Evolutionary conservation across 495 filamentous ascomycete species (phyloP).

Genomic region (Hapsidospora chrysogenum): DNA sequence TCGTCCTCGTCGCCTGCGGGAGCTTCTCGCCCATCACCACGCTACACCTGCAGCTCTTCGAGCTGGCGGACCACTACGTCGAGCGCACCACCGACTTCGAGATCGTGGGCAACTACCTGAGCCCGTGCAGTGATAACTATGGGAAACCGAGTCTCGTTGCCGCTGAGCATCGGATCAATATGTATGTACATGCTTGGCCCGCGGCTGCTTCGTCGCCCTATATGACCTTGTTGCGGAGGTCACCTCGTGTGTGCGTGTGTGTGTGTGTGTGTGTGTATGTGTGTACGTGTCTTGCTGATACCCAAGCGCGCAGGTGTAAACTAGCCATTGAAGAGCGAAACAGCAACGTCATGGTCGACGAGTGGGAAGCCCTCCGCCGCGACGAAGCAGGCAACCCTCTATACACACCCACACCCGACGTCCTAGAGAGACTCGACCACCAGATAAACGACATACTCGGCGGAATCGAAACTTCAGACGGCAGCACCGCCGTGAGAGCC

Average conservation of each 20-base stretch:
- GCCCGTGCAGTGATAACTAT: conserved; percentile 43
- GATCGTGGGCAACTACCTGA: conserved; percentile 60
- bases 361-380: conserved; percentile 19
- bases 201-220: too few species aligned
- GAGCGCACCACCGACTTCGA: conserved; percentile 48
- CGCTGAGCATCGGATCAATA: conserved; percentile 34
- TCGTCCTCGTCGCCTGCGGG: conserved; percentile 79
- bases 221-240: too few species aligned
- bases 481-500: conserved; percentile 23
- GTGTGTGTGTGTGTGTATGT: too few species aligned
- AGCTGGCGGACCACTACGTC: conserved; percentile 11
- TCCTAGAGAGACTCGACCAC: conserved; percentile 66
- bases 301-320: conserved; percentile 41
- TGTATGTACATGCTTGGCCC: neutral
- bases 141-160: conserved; percentile 67
- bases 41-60: conserved; percentile 73
- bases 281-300: neutral
- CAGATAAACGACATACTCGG: conserved; percentile 58
- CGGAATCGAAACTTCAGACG: conserved; percentile 45
- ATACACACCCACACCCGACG: conserved; percentile 69
- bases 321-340: conserved; percentile 54
- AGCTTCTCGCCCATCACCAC: conserved; percentile 43
- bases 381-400: conserved; percentile 32
- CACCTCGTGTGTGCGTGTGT: too few species aligned
- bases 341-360: conserved; percentile 63